These are phyloP conservation scores for Ophiostoma angusticollis DNA, from an alignment of 2,329 filamentous ascomycete species.

Conservation along the genomic window DNA sequence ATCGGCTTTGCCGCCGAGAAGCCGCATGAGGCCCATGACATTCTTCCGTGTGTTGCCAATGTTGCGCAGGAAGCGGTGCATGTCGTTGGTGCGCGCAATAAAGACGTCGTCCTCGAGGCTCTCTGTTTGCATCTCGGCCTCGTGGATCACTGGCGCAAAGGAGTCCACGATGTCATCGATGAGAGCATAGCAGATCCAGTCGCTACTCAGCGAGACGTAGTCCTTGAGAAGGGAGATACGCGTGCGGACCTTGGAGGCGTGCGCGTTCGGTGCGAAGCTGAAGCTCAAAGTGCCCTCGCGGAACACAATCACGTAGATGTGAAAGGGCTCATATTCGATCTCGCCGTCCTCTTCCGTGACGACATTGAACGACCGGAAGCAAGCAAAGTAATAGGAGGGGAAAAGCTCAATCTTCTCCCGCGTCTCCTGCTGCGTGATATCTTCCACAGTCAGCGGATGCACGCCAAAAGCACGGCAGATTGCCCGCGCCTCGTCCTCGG, in stretches of 20 bases:
- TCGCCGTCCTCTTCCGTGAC: constrained; percentile 67
- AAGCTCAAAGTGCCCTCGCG: constrained; percentile 91
- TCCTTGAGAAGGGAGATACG: constrained; percentile 88
- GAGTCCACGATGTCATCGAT: constrained; percentile 99
- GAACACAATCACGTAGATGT: constrained; percentile 94
- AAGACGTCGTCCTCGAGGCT: constrained; percentile 93
- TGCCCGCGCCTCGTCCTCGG: constrained; percentile 72
- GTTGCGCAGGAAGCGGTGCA: constrained; percentile 69
- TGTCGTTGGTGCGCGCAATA: constrained; percentile 80
- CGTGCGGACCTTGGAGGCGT: constrained; percentile 79
- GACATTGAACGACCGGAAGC: constrained; percentile 81
- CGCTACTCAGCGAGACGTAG: constrained; percentile 84
- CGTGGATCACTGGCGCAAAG: constrained; percentile 79
- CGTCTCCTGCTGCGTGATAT: constrained; percentile 89
- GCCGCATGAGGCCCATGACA: constrained; percentile 82
- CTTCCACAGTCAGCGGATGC: constrained; percentile 89
- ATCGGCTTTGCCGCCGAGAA: constrained; percentile 94
- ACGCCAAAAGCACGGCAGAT: constrained; percentile 93
- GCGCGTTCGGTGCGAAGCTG: constrained; percentile 76
- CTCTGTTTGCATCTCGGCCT: constrained; percentile 80
- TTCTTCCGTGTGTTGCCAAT: constrained; percentile 90
- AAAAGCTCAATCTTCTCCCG: constrained; percentile 98
- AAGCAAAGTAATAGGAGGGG: constrained; percentile 94
- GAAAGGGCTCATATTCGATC: constrained; percentile 84
- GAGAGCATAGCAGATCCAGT: constrained; percentile 98